Evolutionary conservation across 805 yeast genomes (phyloP).

Genomic region (Maudiozyma turicensis): DNA sequence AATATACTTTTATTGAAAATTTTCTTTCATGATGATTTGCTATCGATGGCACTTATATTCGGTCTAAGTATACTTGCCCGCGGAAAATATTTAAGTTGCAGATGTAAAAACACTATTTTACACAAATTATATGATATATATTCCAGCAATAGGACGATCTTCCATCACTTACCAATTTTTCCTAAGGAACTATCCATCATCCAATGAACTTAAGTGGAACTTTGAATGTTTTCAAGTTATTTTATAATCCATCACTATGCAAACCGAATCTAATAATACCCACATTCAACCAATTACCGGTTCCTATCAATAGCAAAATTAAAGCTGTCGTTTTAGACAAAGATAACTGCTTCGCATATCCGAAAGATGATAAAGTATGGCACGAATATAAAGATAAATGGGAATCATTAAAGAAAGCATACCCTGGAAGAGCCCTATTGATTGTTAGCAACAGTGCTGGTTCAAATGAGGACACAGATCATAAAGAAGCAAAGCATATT

Average conservation of each 20-base stretch:
- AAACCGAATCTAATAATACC: slow-evolving; percentile 51
- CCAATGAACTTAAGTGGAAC: slow-evolving; percentile 70
- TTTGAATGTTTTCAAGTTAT: slow-evolving; percentile 49
- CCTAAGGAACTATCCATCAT: neutral
- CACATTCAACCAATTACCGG: slow-evolving; percentile 49
- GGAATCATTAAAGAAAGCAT: slow-evolving; percentile 41
- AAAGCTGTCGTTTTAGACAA: slow-evolving; percentile 83
- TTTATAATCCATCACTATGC: slow-evolving; percentile 56
- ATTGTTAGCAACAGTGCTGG: slow-evolving; percentile 94
- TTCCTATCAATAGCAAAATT: slow-evolving; percentile 42
- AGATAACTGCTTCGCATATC: slow-evolving; percentile 89
- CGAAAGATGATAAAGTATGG: slow-evolving; percentile 72
- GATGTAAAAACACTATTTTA: too few species aligned
- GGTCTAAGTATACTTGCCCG: too few species aligned
- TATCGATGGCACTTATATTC: too few species aligned
- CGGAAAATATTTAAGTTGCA: too few species aligned
- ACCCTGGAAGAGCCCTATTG: slow-evolving; percentile 54
- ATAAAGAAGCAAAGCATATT: slow-evolving; percentile 49
- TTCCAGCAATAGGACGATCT: too few species aligned
- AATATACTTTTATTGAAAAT: too few species aligned
- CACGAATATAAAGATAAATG: slow-evolving; percentile 55
- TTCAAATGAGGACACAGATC: slow-evolving; percentile 57
- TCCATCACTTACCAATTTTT: neutral
- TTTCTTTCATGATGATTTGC: too few species aligned
- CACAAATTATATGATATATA: too few species aligned